These are phyloP conservation scores for Boeremia lycopersici DNA, from an alignment of 2,329 filamentous ascomycete species.

Conservation along the genomic window DNA sequence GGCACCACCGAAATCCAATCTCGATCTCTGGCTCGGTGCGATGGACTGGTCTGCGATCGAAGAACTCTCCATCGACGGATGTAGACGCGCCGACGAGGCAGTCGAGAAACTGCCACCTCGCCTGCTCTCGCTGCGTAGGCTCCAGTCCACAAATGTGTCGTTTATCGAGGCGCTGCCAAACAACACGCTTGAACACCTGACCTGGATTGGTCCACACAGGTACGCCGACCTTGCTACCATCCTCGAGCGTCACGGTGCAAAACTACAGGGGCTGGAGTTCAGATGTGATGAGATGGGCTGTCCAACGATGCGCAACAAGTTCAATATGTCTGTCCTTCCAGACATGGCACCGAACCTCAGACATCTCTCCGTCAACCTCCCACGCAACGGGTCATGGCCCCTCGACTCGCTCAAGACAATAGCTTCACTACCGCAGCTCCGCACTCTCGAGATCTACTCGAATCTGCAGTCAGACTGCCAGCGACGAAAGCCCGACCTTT, in stretches of 20 bases:
- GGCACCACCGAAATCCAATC: neutral
- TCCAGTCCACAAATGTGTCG: neutral
- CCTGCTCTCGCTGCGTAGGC: neutral
- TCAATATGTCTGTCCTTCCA: neutral
- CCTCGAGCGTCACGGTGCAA: neutral
- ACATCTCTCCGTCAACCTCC: neutral
- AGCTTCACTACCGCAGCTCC: neutral
- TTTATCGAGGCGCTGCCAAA: neutral
- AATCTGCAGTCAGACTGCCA: neutral
- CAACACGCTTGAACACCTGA: neutral
- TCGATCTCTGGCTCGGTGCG: neutral
- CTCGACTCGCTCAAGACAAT: neutral
- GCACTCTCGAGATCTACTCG: neutral
- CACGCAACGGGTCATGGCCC: neutral
- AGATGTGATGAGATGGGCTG: neutral
- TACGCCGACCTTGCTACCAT: neutral
- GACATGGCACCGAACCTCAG: neutral
- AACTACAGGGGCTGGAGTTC: neutral
- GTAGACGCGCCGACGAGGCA: neutral
- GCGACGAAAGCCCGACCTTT: neutral
- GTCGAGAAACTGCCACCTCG: neutral
- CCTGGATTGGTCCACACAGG: neutral
- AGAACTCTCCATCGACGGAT: neutral
- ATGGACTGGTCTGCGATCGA: neutral
- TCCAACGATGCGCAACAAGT: neutral